Evolutionary conservation across 805 yeast species (phyloP).

Genomic region (Suhomyces sp.): DNA sequence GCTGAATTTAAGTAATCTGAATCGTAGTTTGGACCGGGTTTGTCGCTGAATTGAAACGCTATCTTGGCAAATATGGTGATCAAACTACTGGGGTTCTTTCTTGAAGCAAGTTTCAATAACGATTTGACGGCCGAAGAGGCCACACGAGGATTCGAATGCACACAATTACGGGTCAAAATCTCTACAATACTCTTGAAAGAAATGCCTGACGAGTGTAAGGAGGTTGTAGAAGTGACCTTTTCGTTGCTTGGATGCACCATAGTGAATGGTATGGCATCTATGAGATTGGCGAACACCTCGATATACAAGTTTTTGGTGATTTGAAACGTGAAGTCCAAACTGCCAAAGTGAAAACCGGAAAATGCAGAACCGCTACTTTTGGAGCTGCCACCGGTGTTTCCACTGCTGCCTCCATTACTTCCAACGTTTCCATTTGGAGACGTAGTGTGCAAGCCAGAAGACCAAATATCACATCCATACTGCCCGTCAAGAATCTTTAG

Average conservation of each 20-base stretch:
- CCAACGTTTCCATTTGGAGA: slow-evolving; percentile 1
- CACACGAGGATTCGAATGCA: slow-evolving; percentile 62
- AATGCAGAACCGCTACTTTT: slow-evolving; percentile 29
- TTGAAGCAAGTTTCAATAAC: slow-evolving; percentile 61
- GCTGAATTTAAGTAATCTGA: slow-evolving; percentile 57
- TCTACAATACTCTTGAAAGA: slow-evolving; percentile 69
- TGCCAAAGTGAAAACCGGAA: slow-evolving; percentile 35
- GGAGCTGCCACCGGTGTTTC: background rate
- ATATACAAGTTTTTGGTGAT: slow-evolving; percentile 39
- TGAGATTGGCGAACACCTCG: slow-evolving; percentile 65
- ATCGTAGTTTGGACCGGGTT: slow-evolving; percentile 53
- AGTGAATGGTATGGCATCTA: slow-evolving; percentile 72
- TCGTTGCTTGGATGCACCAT: slow-evolving; percentile 40
- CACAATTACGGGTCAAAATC: slow-evolving; percentile 69
- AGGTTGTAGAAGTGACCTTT: slow-evolving; percentile 24
- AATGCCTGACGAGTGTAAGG: slow-evolving; percentile 26
- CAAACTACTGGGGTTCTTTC: slow-evolving; percentile 64
- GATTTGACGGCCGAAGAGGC: slow-evolving; percentile 63
- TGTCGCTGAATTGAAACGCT: slow-evolving; percentile 78
- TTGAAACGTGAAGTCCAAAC: slow-evolving; percentile 31
- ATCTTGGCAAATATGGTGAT: slow-evolving; percentile 74
- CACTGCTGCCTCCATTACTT: background rate
- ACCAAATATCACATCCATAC: slow-evolving; percentile 42
- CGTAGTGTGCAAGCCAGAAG: slow-evolving; percentile 6
- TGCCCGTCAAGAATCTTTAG: slow-evolving; percentile 59